Conservation (phyloP, 192 early-diverging fungal species). For the Dimargaris verticillata region DNA sequence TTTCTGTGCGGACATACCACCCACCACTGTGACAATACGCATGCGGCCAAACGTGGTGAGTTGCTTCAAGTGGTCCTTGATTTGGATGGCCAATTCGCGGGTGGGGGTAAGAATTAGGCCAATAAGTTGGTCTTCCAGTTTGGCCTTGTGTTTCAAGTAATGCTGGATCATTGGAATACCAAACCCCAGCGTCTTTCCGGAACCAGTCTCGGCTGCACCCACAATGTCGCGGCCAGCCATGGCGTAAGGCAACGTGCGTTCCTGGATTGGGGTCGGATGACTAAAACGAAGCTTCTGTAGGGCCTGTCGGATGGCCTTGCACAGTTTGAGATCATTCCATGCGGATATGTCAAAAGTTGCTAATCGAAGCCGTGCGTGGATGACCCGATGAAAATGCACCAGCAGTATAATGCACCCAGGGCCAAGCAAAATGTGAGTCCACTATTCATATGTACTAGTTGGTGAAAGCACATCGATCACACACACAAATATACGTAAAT, state of each 20-base stretch:
- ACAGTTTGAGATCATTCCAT: constrained; percentile 12
- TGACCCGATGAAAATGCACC: constrained; percentile 17
- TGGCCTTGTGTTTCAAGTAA: constrained; percentile 27
- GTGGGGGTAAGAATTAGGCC: constrained; percentile 83
- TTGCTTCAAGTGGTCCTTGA: constrained; percentile 60
- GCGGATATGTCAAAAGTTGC: constrained; percentile 4
- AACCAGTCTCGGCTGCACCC: constrained; percentile 88
- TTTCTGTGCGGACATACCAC: constrained; percentile 88
- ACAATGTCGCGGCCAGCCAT: constrained; percentile 70
- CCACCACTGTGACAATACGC: constrained; percentile 66
- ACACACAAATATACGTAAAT: no score
- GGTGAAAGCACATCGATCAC: no score
- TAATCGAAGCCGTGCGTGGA: neutral
- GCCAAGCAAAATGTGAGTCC: no score
- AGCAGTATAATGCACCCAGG: no score
- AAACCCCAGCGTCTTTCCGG: constrained; percentile 91
- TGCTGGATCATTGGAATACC: constrained; percentile 80
- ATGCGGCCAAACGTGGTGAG: constrained; percentile 26
- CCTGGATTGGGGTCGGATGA: constrained; percentile 79
- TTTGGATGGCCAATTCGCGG: constrained; percentile 89
- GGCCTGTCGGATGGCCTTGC: constrained; percentile 25
- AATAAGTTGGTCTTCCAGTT: constrained; percentile 13
- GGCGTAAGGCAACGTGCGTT: constrained; percentile 47
- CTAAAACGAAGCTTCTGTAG: constrained; percentile 55
- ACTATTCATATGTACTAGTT: no score